Percentiles rank a stretch among this genome's conserved stretches.
These are phyloP conservation scores for Litchi chinensis DNA, from an alignment of 345 rosid species.

Conservation along the genomic window DNA sequence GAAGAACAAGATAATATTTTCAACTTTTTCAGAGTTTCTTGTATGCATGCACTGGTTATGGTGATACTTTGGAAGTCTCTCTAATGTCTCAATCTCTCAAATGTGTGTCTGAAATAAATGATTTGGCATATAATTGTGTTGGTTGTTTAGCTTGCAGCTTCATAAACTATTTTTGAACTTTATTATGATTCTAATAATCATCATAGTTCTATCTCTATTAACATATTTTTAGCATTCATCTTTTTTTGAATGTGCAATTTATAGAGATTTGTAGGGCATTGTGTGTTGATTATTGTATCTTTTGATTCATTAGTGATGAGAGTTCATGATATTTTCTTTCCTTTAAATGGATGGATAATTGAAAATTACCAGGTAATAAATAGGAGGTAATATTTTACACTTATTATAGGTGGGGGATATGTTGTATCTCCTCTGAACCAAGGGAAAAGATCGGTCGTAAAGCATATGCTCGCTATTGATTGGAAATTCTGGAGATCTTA, in stretches of 20 bases:
- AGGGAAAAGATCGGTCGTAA: slow-evolving; percentile 78
- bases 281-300: background rate
- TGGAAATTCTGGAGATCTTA: slow-evolving; percentile 97
- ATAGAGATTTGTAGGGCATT: background rate
- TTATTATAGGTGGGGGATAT: slow-evolving; percentile 87
- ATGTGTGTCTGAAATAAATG: background rate
- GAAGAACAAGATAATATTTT: slow-evolving; percentile 19
- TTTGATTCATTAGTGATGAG: slow-evolving; percentile 3
- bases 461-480: slow-evolving; percentile 97
- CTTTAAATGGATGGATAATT: background rate
- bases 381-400: slow-evolving; percentile 19
- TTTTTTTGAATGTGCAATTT: background rate
- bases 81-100: slow-evolving; percentile 4
- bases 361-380: slow-evolving; percentile 9
- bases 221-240: background rate
- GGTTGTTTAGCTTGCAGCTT: slow-evolving; percentile 1
- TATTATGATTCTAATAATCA: background rate
- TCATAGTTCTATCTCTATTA: background rate
- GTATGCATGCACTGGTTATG: background rate
- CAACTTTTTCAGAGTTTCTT: background rate
- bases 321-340: background rate
- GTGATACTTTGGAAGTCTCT: background rate
- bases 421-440: slow-evolving; percentile 77
- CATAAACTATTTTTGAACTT: slow-evolving; percentile 3
- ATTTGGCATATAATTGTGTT: slow-evolving; percentile 1